Evolutionary conservation across 768 basidiomycete genomes (phyloP), one percentile per base, ranked within the genome.

Genomic region (Termitomyces sp.): DNA sequence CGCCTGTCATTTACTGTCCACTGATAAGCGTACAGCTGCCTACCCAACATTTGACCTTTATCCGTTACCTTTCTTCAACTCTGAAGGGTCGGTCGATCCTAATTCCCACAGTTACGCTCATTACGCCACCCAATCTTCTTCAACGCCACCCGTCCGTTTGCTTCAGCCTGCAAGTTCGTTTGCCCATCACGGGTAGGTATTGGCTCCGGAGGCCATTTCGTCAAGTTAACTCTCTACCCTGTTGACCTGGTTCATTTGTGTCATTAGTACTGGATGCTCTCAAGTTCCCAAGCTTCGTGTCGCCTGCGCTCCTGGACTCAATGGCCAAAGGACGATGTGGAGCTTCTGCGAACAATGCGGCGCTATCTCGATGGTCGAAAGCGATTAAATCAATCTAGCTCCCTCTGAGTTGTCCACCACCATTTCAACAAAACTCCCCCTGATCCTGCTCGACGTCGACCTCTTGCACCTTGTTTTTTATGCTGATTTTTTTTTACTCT

Each of bases 291-390:
- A 91, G 69, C 79, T 92, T 60, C 85, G 88, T 59, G 77, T 92
- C 55, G 88, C 90, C 32, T 91, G 89, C 63, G 82, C 88, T 32
- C 69, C 88, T 18, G 82, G 86, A 51, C 70, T 77, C 56, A 82
- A 83, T 59, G 89, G 89, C 57, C 82, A 81, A 66, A 77, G 86
- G 58, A 85, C 88, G 16, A 91, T 92, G 88, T 92, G 90, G 90
- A 86, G 84, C 64, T 86, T 88, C 67, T 92, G 90, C 69, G 89
- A 91, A 77, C 79, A 90, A 74, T 92, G 90, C 68, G 90, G 90
- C 70, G 86, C 90, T 54, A 91, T 92, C 69, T 89, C 89, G 58
- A 91, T 91, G 85, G 86, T 92, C 71, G 86, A 91, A 66, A 78
- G 78, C 70, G 85, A 88, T 70, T 86, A 72, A 74, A 49, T 18